Conservation (phyloP, 371 early-diverging fungal species). For the Rhizopus sp. region DNA sequence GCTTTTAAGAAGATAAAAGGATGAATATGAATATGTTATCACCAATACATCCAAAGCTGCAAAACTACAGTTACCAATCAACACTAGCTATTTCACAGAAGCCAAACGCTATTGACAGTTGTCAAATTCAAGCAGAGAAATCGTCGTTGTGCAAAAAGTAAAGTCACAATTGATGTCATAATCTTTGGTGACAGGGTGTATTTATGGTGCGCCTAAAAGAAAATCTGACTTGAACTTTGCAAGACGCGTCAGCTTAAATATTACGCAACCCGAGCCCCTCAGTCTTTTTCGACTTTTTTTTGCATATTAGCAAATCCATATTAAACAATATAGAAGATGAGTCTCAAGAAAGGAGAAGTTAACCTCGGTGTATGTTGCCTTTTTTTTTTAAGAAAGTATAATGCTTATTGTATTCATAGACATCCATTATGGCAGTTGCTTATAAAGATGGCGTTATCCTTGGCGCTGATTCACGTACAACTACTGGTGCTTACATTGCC, state of each 20-base stretch:
- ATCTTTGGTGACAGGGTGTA: too few relatives aligned
- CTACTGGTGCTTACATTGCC: constrained; percentile 96
- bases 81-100: too few relatives aligned
- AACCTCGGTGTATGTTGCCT: constrained; percentile 82
- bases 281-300: constrained; percentile 2
- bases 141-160: too few relatives aligned
- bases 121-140: too few relatives aligned
- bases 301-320: constrained; percentile 1
- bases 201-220: too few relatives aligned
- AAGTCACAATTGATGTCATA: too few relatives aligned
- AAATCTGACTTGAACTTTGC: too few relatives aligned
- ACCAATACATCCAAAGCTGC: too few relatives aligned
- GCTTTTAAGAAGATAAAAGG: too few relatives aligned
- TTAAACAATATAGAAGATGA: constrained; percentile 30
- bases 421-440: constrained; percentile 99
- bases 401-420: constrained; percentile 58
- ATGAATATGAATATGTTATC: too few relatives aligned
- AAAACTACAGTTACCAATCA: too few relatives aligned
- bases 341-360: constrained; percentile 93
- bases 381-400: not conserved
- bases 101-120: too few relatives aligned
- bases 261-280: not conserved
- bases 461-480: constrained; percentile 98
- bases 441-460: constrained; percentile 97
- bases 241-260: not conserved